A percentile compares a stretch with the other conserved stretches of the same genome.
These are phyloP conservation scores for Albifimbria verrucaria DNA, from an alignment of 2,329 filamentous ascomycete species.

Conservation along the genomic window DNA sequence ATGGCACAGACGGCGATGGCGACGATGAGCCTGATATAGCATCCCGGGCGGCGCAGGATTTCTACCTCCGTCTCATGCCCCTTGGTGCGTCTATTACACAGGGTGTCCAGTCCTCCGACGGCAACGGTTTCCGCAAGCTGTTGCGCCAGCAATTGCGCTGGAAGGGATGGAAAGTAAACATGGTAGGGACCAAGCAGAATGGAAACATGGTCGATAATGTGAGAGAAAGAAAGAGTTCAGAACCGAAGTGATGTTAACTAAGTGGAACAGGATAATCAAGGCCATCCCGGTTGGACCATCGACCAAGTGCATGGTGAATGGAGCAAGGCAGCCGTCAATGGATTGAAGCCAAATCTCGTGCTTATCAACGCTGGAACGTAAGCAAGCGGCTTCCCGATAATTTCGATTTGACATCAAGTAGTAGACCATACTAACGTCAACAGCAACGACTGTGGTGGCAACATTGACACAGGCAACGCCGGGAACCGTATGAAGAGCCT, in stretches of 20 bases:
- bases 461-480: background rate
- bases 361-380: slow-evolving; percentile 18
- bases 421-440: background rate
- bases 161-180: slow-evolving; percentile 28
- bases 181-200: slow-evolving; percentile 29
- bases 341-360: slow-evolving; percentile 13
- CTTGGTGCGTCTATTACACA: slow-evolving; percentile 33
- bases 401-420: too few relatives aligned
- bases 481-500: background rate
- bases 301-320: background rate
- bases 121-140: slow-evolving; percentile 33
- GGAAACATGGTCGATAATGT: slow-evolving; percentile 24
- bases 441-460: background rate
- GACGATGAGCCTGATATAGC: too few relatives aligned
- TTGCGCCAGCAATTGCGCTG: slow-evolving; percentile 23
- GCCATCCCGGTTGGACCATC: background rate
- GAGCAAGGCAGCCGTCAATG: slow-evolving; percentile 4
- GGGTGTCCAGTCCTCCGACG: slow-evolving; percentile 16
- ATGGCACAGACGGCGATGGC: background rate
- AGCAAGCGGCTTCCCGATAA: background rate
- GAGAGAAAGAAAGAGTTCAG: slow-evolving; percentile 11
- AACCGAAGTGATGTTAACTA: background rate
- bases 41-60: slow-evolving; percentile 5
- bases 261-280: background rate
- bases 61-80: slow-evolving; percentile 28